Conservation (phyloP, 2,329 filamentous ascomycete genomes). For the Colletotrichum destructivum region DNA sequence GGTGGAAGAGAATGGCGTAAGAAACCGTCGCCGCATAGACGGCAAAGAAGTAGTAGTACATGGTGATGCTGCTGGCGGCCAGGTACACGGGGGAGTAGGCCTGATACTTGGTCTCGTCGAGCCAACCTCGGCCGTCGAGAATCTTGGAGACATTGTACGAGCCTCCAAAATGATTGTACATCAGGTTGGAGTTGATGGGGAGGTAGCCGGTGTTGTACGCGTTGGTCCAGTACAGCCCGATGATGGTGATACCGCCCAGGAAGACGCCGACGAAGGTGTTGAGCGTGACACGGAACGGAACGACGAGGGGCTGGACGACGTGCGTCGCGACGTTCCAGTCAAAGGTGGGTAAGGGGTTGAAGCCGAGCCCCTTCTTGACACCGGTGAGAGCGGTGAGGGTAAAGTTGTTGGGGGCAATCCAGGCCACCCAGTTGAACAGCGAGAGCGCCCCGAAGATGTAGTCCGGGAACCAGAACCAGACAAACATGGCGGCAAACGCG, state of each 20-base stretch:
- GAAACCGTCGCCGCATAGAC: constrained; percentile 58
- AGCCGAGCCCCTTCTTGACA: constrained; percentile 54
- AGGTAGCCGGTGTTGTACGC: constrained; percentile 55
- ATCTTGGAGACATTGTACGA: constrained; percentile 55
- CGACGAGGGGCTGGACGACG: constrained; percentile 50
- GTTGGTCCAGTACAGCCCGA: constrained; percentile 53
- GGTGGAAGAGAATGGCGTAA: constrained; percentile 58
- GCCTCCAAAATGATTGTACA: constrained; percentile 56
- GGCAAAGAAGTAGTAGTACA: constrained; percentile 59
- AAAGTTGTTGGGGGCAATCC: constrained; percentile 61
- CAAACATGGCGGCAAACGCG: constrained; percentile 61
- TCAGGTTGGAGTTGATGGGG: constrained; percentile 58
- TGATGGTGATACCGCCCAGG: constrained; percentile 49
- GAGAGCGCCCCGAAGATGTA: constrained; percentile 63
- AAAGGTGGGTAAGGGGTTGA: constrained; percentile 56
- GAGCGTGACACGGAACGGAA: constrained; percentile 49
- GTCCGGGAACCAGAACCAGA: constrained; percentile 67
- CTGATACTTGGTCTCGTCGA: constrained; percentile 55
- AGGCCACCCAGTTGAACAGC: constrained; percentile 66
- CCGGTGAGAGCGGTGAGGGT: constrained; percentile 54
- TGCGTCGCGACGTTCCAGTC: constrained; percentile 57
- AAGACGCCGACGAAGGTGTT: constrained; percentile 52
- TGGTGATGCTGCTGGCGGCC: constrained; percentile 52
- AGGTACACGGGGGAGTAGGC: constrained; percentile 60
- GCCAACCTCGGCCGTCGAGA: constrained; percentile 51